A percentile compares a stretch with the other conserved stretches of the same genome.
Evolutionary conservation across 1,139 yeast species (phyloP).

Genomic region (Wickerhamiella pararugosa): DNA sequence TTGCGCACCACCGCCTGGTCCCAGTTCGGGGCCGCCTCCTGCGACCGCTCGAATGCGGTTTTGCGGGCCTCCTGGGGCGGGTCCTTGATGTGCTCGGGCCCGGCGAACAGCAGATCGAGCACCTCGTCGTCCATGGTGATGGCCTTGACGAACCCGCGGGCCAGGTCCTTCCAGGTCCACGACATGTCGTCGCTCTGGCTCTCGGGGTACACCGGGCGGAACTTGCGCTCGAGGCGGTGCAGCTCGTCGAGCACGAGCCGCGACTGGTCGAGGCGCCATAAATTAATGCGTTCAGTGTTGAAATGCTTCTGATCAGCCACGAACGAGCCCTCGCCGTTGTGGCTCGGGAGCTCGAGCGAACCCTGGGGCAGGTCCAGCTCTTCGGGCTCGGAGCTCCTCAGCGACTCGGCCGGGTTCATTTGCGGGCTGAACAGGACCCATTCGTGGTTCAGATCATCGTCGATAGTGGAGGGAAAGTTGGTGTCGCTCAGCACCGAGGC

Average conservation of each 20-base stretch:
- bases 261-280: slow-evolving; percentile 28
- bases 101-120: slow-evolving; percentile 20
- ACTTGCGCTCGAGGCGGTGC: slow-evolving; percentile 18
- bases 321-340: slow-evolving; percentile 26
- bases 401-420: neutral
- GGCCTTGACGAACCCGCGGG: neutral
- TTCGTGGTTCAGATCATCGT: slow-evolving; percentile 5
- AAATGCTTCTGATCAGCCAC: slow-evolving; percentile 13
- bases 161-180: neutral
- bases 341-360: slow-evolving; percentile 23
- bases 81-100: slow-evolving; percentile 6
- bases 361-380: neutral
- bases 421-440: slow-evolving; percentile 17
- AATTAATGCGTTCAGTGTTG: slow-evolving; percentile 25
- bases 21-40: slow-evolving; percentile 19
- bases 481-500: slow-evolving; percentile 7
- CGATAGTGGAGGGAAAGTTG: slow-evolving; percentile 1
- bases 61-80: neutral
- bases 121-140: slow-evolving; percentile 20
- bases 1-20: slow-evolving; percentile 13
- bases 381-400: neutral
- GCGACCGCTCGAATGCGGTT: slow-evolving; percentile 12
- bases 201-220: slow-evolving; percentile 8
- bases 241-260: slow-evolving; percentile 22
- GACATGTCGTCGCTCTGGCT: neutral